These are phyloP conservation scores for Lasiodiplodia sp. DNA, from an alignment of 2,329 filamentous ascomycete species.

Conservation along the genomic window DNA sequence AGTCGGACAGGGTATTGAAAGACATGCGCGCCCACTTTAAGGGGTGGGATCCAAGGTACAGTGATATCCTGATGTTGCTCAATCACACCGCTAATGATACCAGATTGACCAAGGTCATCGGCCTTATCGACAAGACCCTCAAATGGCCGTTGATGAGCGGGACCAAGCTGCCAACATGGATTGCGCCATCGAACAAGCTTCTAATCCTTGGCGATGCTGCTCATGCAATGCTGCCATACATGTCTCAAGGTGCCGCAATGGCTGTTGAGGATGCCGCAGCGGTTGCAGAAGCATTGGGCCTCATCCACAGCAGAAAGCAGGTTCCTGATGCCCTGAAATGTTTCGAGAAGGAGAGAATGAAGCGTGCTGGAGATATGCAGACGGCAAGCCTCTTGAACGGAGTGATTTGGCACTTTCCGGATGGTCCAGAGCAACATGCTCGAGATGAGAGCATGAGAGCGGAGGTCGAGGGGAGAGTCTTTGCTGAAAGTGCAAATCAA, in stretches of 20 bases:
- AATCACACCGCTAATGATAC: neutral
- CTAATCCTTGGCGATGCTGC: constrained; percentile 36
- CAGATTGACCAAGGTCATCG: constrained; percentile 42
- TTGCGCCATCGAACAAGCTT: constrained; percentile 32
- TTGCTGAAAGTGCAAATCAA: constrained; percentile 1
- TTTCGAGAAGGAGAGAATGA: constrained; percentile 49
- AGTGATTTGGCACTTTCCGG: constrained; percentile 53
- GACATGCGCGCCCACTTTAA: constrained; percentile 67
- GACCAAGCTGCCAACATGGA: constrained; percentile 32
- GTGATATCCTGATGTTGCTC: neutral
- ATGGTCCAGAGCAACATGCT: constrained; percentile 36
- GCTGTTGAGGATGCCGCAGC: constrained; percentile 72
- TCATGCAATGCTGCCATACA: constrained; percentile 37
- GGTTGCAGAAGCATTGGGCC: constrained; percentile 55
- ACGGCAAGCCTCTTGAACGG: constrained; percentile 56
- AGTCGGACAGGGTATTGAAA: constrained; percentile 60
- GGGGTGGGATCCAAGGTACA: constrained; percentile 64
- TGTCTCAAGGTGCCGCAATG: constrained; percentile 62
- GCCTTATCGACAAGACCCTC: constrained; percentile 33
- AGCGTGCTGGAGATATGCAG: constrained; percentile 50
- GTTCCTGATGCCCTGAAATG: constrained; percentile 44
- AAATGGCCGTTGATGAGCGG: constrained; percentile 37
- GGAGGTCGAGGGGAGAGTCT: neutral
- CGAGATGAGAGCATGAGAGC: constrained; percentile 35
- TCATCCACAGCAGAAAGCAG: constrained; percentile 38